Conservation (phyloP, 176 grass and related monocot genomes). For the Oryza australiensis region DNA sequence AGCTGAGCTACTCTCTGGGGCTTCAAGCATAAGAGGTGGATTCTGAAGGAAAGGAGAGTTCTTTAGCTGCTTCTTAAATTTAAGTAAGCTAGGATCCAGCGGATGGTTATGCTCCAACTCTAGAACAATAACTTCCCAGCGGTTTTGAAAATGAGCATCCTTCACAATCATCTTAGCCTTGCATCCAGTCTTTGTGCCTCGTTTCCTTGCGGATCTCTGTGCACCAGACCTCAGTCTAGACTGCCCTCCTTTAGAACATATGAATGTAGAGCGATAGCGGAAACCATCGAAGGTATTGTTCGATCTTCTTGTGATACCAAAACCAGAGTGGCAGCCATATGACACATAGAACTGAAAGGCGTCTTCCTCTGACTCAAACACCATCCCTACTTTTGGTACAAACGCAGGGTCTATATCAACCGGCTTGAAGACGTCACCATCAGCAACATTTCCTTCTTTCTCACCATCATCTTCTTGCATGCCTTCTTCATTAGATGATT, state of each 20-base stretch:
- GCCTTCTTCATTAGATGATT: conserved; percentile 67
- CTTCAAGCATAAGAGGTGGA: conserved; percentile 36
- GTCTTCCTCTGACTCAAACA: conserved; percentile 80
- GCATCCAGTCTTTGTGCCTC: conserved; percentile 70
- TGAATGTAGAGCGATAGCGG: conserved; percentile 76
- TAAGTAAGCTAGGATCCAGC: conserved; percentile 64
- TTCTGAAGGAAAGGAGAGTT: conserved; percentile 57
- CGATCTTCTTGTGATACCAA: conserved; percentile 77
- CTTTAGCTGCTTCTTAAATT: conserved; percentile 72
- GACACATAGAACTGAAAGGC: conserved; percentile 86
- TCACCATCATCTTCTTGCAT: conserved; percentile 49
- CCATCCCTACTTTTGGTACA: conserved; percentile 68
- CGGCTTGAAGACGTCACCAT: conserved; percentile 33
- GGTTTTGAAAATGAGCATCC: conserved; percentile 82
- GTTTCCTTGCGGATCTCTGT: conserved; percentile 62
- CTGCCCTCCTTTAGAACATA: conserved; percentile 81
- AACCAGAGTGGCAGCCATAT: conserved; percentile 68
- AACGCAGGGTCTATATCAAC: conserved; percentile 54
- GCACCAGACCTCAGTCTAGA: conserved; percentile 65
- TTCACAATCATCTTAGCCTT: conserved; percentile 92
- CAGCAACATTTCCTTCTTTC: conserved; percentile 43
- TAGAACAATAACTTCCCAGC: conserved; percentile 78
- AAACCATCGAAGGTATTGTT: conserved; percentile 86
- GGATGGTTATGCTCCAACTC: conserved; percentile 84
- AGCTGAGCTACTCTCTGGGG: conserved; percentile 32